phyloP scores from a whole-genome alignment of 352 stramenopile genomes.

The Pythium myriotylum region DNA sequence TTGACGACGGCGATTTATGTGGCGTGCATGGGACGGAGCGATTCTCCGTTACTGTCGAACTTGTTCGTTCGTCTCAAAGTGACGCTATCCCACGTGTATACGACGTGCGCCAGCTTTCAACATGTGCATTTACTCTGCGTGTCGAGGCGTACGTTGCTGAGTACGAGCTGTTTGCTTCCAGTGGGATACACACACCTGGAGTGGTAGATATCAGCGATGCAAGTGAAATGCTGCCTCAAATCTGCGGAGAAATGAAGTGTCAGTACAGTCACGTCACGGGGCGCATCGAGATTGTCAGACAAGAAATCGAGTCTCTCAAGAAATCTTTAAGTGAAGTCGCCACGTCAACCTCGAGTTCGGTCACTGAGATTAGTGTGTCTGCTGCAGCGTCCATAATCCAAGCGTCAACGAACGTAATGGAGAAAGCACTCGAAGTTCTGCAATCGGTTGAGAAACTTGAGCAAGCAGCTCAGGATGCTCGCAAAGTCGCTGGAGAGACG shows the following conservation, averaged over 20 bases:
- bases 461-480: constrained; percentile 14
- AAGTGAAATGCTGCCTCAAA: constrained; percentile 49
- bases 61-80: constrained; percentile 48
- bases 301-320: constrained; percentile 42
- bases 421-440: constrained; percentile 61
- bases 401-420: constrained; percentile 53
- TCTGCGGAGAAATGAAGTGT: constrained; percentile 79
- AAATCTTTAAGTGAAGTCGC: constrained; percentile 20
- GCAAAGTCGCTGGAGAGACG: neutral
- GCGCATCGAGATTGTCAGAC: constrained; percentile 50
- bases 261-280: constrained; percentile 53
- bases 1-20: constrained; percentile 76
- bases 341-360: constrained; percentile 24
- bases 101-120: constrained; percentile 56
- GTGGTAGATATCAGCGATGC: constrained; percentile 70
- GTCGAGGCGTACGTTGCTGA: constrained; percentile 52
- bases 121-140: constrained; percentile 58
- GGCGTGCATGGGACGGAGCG: constrained; percentile 38
- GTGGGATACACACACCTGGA: constrained; percentile 66
- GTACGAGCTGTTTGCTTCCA: constrained; percentile 37
- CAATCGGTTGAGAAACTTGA: constrained; percentile 44
- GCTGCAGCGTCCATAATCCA: constrained; percentile 58
- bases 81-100: constrained; percentile 45
- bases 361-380: constrained; percentile 56
- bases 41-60: constrained; percentile 52